Evolutionary conservation across 1,284 basidiomycete genomes (phyloP).

Genomic region (Pseudozyma sp.): DNA sequence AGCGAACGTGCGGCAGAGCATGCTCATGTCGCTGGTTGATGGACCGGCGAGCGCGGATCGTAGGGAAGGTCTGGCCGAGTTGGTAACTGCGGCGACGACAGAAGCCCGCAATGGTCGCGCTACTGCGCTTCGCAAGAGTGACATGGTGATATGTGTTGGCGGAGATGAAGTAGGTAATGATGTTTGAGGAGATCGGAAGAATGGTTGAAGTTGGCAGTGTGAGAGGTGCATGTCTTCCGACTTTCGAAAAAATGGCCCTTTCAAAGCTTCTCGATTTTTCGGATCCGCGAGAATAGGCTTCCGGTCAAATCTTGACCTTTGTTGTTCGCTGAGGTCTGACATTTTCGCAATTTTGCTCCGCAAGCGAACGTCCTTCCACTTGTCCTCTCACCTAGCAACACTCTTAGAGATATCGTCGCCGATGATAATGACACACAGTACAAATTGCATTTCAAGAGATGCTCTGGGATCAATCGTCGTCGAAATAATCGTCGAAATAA

Average conservation of each 20-base stretch:
- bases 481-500: not conserved
- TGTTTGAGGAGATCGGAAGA: conserved; percentile 3
- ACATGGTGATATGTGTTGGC: conserved; percentile 10
- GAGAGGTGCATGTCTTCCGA: conserved; percentile 2
- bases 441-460: not conserved
- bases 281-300: conserved; percentile 7
- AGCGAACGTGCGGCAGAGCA: conserved; percentile 42
- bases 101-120: conserved; percentile 21
- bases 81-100: not conserved
- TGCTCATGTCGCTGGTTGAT: conserved; percentile 16
- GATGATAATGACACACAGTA: not conserved
- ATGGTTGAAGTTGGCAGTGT: not conserved
- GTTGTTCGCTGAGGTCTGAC: not conserved
- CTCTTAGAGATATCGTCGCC: not conserved
- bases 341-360: not conserved
- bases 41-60: conserved; percentile 14
- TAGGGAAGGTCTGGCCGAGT: conserved; percentile 1
- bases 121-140: conserved; percentile 20
- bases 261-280: conserved; percentile 10
- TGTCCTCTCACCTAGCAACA: not conserved
- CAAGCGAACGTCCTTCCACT: not conserved
- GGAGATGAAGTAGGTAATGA: not conserved
- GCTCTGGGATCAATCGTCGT: not conserved
- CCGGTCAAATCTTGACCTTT: not conserved
- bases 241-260: conserved; percentile 10